Evolutionary conservation across 2,329 filamentous ascomycete species (phyloP).

Genomic region (Aspergillus sp.): DNA sequence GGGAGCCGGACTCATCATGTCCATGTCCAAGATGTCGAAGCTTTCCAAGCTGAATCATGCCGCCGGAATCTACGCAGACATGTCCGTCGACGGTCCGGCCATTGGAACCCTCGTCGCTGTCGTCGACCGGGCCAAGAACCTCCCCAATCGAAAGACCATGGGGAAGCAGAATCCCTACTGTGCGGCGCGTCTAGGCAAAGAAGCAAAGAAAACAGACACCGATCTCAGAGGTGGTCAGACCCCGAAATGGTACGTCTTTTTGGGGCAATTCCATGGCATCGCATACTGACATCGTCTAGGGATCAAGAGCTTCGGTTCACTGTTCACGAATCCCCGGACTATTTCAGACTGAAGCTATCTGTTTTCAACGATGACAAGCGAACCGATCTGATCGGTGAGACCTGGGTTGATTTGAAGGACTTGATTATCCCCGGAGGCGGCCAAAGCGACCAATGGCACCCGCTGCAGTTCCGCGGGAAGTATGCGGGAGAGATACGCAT

Average conservation of each 20-base stretch:
- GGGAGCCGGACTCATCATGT: neutral
- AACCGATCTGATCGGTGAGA: slow-evolving; percentile 93
- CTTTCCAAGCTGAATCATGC: slow-evolving; percentile 69
- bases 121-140: slow-evolving; percentile 91
- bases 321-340: slow-evolving; percentile 94
- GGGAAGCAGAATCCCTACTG: slow-evolving; percentile 99
- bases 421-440: slow-evolving; percentile 84
- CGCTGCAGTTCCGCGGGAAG: slow-evolving; percentile 81
- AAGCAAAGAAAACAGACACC: slow-evolving; percentile 94
- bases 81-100: slow-evolving; percentile 85
- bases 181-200: slow-evolving; percentile 87
- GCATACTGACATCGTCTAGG: slow-evolving; percentile 53
- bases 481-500: slow-evolving; percentile 94
- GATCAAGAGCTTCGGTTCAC: slow-evolving; percentile 95
- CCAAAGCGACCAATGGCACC: slow-evolving; percentile 93
- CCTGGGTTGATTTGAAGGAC: slow-evolving; percentile 78
- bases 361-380: slow-evolving; percentile 98
- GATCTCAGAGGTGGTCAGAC: slow-evolving; percentile 94
- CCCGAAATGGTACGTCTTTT: slow-evolving; percentile 71
- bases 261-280: neutral
- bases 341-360: slow-evolving; percentile 91
- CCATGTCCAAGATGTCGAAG: slow-evolving; percentile 46
- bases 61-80: slow-evolving; percentile 90
- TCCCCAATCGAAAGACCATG: slow-evolving; percentile 95
- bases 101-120: slow-evolving; percentile 92